Conservation (phyloP, 139 green algal genomes). For the Pleodorina starrii region DNA sequence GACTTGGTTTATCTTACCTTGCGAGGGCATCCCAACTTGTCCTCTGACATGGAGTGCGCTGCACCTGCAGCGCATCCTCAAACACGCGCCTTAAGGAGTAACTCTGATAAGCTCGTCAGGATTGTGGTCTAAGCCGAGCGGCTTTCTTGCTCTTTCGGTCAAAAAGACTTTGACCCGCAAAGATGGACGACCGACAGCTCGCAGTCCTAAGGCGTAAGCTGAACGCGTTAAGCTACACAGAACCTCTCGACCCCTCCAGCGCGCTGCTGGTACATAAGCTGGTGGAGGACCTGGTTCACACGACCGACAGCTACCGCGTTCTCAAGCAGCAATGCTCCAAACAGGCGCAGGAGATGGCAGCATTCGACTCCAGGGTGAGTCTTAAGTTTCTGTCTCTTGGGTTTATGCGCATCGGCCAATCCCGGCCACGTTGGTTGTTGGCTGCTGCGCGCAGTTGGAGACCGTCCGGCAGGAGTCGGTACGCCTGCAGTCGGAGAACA, state of each 20-base stretch:
- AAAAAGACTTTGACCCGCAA: constrained; percentile 13
- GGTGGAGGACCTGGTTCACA: constrained; percentile 77
- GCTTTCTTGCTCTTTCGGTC: background rate
- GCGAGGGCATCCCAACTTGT: no score
- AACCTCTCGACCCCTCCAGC: constrained; percentile 60
- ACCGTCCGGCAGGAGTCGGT: constrained; percentile 68
- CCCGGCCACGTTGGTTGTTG: no score
- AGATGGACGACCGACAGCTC: constrained; percentile 33
- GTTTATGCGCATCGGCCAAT: no score
- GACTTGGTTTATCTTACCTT: no score
- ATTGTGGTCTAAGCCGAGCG: background rate
- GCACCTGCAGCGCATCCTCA: no score
- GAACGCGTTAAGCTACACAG: constrained; percentile 72
- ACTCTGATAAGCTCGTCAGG: no score
- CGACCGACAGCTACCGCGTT: constrained; percentile 73
- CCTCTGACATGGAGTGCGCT: no score
- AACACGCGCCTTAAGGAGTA: no score
- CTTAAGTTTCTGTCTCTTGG: background rate
- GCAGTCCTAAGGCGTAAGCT: constrained; percentile 63
- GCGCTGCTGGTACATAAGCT: constrained; percentile 70
- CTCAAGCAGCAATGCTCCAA: constrained; percentile 70
- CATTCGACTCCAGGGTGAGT: constrained; percentile 68
- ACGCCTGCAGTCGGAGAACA: constrained; percentile 76
- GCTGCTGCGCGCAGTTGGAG: constrained; percentile 66
- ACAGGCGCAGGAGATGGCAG: constrained; percentile 69